Evolutionary conservation across 331 rosid genomes (phyloP), one percentile per base, ranked within the genome.

Genomic region (Arachis monticola): DNA sequence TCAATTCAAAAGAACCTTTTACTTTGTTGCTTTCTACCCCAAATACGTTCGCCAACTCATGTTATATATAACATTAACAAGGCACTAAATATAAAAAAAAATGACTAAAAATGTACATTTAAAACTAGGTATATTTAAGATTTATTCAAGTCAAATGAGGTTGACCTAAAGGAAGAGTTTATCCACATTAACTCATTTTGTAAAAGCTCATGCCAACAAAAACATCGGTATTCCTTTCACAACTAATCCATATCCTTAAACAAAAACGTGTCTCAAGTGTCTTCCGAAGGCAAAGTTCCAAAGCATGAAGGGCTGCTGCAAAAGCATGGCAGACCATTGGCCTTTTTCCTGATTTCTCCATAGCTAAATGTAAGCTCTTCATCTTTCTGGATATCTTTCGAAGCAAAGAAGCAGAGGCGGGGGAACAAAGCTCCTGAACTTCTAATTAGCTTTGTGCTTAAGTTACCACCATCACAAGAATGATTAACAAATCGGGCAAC

Each of bases 401-500:
- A 86, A 80, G 96, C 87, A 65, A 80, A 88, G 69, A 90, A 91
- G 82, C 97, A 88, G 61, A 94, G 90, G 67, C 84, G 97, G 40
- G 98, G 90, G 58, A 91, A 81, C 80, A 92, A 63, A 52, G 83
- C 73, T 9, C 97, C 95, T 1, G 89, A 72, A 60, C 89, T 83
- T 90, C 99, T 83, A 59, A 90, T 83, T 82, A 94, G 78, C 68
- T 76, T 74, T 8, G 99, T 82, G 74, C 65, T 79, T 41, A 94
- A 79, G 64, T 90, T 94, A 50, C 99, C 99, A 51, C 97, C 95
- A 9, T 88, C 96, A 44, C 98, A 94, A 1, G 97, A 91, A 87
- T 94, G 98, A 53, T 91, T 94, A 53, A 88, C 88, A 83, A 94
- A 91, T 50, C 96, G 78, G 0, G 97, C 92, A 9, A 94, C 87